These are phyloP conservation scores for Heliosperma pusillum DNA, from an alignment of 148 eudicot species.

Conservation along the genomic window DNA sequence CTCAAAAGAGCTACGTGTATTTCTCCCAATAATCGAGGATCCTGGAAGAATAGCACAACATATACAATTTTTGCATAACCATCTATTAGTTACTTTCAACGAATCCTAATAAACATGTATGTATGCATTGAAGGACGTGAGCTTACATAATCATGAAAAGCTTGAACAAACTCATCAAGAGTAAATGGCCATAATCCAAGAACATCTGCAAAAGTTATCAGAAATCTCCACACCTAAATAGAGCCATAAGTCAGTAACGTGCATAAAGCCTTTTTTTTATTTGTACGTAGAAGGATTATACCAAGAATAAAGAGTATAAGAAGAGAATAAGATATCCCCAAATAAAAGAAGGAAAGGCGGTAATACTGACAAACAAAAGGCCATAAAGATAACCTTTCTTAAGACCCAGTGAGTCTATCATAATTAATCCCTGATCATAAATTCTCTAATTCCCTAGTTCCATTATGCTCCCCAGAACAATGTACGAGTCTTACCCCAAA, in stretches of 20 bases:
- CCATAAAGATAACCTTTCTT: too few species aligned
- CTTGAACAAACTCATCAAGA: slow-evolving; percentile 85
- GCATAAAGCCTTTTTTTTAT: not conserved
- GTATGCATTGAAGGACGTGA: slow-evolving; percentile 5
- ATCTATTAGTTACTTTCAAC: not conserved
- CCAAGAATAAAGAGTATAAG: too few species aligned
- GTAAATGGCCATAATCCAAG: slow-evolving; percentile 96
- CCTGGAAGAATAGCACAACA: slow-evolving; percentile 39
- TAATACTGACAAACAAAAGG: too few species aligned
- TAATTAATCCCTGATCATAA: too few species aligned
- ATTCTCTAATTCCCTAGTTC: not conserved
- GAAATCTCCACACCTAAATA: slow-evolving; percentile 81
- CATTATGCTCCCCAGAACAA: not conserved
- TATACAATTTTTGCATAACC: not conserved
- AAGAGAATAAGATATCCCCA: too few species aligned
- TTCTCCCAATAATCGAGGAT: slow-evolving; percentile 78
- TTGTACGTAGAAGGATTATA: too few species aligned
- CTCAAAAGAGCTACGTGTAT: slow-evolving; percentile 73
- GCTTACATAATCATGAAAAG: slow-evolving; percentile 91
- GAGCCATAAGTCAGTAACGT: slow-evolving; percentile 16
- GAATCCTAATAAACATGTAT: not conserved
- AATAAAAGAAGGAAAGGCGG: too few species aligned
- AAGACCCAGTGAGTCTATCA: too few species aligned
- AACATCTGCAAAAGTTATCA: slow-evolving; percentile 80
- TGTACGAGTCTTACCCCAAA: not conserved